These are phyloP conservation scores for Cercophora scortea DNA, from an alignment of 495 filamentous ascomycete species.

Conservation along the genomic window DNA sequence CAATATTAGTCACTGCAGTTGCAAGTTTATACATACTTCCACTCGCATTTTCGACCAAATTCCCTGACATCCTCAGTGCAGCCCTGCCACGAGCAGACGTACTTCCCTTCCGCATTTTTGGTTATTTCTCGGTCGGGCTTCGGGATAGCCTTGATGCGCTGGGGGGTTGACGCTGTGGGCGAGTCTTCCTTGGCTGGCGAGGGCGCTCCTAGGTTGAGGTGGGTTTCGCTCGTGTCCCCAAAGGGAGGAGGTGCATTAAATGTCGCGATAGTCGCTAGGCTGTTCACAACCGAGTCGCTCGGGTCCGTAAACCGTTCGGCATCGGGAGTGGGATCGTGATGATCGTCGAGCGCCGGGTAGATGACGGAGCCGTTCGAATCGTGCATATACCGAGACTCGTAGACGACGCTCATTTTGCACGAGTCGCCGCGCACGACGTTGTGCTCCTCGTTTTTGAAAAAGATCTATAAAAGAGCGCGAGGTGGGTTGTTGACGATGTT, in stretches of 20 bases:
- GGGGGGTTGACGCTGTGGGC: constrained; percentile 15
- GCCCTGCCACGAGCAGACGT: constrained; percentile 56
- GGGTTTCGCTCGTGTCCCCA: constrained; percentile 13
- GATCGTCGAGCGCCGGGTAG: constrained; percentile 28
- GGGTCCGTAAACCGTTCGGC: constrained; percentile 20
- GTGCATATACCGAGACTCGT: constrained; percentile 29
- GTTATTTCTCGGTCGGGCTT: constrained; percentile 41
- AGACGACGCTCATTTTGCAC: constrained; percentile 35
- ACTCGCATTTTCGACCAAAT: constrained; percentile 83
- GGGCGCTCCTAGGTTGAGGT: constrained; percentile 11
- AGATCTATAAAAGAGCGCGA: not conserved
- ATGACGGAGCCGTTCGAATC: constrained; percentile 11
- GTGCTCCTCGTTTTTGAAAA: not conserved
- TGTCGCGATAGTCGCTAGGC: constrained; percentile 19
- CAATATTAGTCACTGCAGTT: no score
- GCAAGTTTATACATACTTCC: constrained; percentile 57
- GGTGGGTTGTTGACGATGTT: not conserved
- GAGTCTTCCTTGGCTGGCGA: constrained; percentile 18
- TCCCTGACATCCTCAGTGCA: constrained; percentile 48
- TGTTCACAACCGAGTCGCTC: constrained; percentile 21
- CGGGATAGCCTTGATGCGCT: constrained; percentile 38
- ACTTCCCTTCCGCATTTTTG: constrained; percentile 60
- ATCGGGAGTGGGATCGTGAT: constrained; percentile 17
- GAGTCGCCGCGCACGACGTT: constrained; percentile 5
- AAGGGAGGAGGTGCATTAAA: constrained; percentile 15